These are phyloP conservation scores for Myrica gale DNA, from an alignment of 306 rosid species.

Conservation along the genomic window DNA sequence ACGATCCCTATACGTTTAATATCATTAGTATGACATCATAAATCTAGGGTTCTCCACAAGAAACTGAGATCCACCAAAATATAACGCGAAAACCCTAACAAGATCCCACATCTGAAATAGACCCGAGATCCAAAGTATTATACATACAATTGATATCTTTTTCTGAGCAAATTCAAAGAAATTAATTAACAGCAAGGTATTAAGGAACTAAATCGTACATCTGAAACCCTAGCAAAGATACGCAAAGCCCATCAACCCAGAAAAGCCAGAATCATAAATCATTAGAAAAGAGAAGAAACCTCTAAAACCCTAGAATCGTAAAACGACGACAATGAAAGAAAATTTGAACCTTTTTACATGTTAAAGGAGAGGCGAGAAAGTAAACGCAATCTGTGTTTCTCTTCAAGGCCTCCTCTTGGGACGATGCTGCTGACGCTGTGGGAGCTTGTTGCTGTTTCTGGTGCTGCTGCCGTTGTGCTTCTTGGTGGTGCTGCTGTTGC, in stretches of 20 bases:
- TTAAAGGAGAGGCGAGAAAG: constrained; percentile 96
- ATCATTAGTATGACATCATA: not conserved
- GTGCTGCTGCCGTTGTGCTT: constrained; percentile 18
- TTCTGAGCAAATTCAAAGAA: not conserved
- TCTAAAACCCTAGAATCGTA: constrained; percentile 9
- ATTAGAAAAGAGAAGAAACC: not conserved
- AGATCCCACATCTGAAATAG: constrained; percentile 7
- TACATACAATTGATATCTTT: too few relatives aligned
- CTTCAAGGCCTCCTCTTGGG: constrained; percentile 85
- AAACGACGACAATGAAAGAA: not conserved
- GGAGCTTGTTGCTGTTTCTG: constrained; percentile 1
- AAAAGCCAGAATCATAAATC: not conserved
- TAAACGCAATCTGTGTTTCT: constrained; percentile 96
- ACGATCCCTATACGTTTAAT: not conserved
- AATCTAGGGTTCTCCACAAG: not conserved
- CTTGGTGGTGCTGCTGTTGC: constrained; percentile 29
- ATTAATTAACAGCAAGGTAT: not conserved
- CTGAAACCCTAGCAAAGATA: constrained; percentile 13
- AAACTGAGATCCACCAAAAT: not conserved
- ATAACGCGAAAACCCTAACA: constrained; percentile 1
- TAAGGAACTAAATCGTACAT: not conserved
- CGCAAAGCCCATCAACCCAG: not conserved
- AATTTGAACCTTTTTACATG: constrained; percentile 84
- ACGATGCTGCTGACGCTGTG: constrained; percentile 36
- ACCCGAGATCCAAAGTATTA: not conserved